phyloP scores from a whole-genome alignment of 129 eudicot species.

The Chrysanthemum lavandulifolium region DNA sequence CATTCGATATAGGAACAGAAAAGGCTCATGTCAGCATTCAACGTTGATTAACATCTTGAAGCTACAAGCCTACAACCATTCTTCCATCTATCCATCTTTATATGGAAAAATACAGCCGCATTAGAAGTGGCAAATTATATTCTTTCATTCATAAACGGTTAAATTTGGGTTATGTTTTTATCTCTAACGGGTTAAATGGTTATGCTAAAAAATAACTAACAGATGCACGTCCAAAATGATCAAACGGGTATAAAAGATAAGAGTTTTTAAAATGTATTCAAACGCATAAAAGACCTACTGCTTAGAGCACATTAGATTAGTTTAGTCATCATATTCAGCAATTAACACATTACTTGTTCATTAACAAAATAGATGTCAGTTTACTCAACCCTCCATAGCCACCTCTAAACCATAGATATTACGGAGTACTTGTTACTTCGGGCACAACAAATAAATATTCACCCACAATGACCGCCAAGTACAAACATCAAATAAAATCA shows the following conservation, averaged over 20 bases:
- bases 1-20: not conserved
- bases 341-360: not conserved
- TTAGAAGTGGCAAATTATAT: not conserved
- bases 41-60: not conserved
- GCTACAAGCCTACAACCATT: not conserved
- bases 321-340: not conserved
- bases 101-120: not conserved
- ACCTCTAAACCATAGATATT: not conserved
- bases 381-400: not conserved
- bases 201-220: too few relatives aligned
- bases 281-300: too few relatives aligned
- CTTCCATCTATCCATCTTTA: not conserved
- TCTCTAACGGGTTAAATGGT: not conserved
- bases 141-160: not conserved
- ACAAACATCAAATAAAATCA: slow-evolving; percentile 14
- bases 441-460: slow-evolving; percentile 7
- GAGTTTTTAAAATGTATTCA: too few relatives aligned
- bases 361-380: not conserved
- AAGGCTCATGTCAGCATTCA: not conserved
- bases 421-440: not conserved
- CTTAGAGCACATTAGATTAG: not conserved
- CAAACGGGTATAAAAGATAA: too few relatives aligned
- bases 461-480: not conserved
- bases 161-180: not conserved
- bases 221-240: too few relatives aligned